Conservation (phyloP, 2,329 filamentous ascomycete genomes). For the Apiospora kogelbergensis region DNA sequence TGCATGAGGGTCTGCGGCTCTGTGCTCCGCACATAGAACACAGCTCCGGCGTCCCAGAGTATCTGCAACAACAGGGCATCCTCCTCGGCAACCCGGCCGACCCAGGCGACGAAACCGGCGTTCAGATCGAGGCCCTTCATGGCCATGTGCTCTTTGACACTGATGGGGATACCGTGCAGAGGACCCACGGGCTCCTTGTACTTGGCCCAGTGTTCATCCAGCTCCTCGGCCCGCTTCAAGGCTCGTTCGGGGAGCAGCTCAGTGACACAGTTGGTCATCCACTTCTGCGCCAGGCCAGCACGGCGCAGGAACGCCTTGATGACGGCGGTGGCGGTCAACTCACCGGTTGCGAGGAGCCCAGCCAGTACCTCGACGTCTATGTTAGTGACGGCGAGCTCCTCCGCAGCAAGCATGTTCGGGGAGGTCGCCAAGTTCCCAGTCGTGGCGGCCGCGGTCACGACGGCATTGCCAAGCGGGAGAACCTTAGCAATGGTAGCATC, state of each 20-base stretch:
- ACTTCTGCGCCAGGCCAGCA: constrained; percentile 52
- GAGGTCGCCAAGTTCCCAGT: too few species aligned
- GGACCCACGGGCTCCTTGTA: constrained; percentile 24
- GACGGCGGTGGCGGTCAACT: constrained; percentile 43
- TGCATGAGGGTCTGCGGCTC: constrained; percentile 56
- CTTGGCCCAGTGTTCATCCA: constrained; percentile 22
- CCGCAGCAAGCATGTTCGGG: constrained; percentile 43
- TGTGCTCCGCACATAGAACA: constrained; percentile 53
- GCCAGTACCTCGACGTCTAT: constrained; percentile 43
- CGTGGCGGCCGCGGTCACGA: constrained; percentile 31
- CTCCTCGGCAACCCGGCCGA: constrained; percentile 41
- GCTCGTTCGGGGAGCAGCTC: constrained; percentile 25
- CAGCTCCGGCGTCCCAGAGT: constrained; percentile 45
- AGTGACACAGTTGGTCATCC: constrained; percentile 33
- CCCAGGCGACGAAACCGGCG: constrained; percentile 49
- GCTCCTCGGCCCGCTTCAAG: constrained; percentile 22
- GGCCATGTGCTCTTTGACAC: constrained; percentile 52
- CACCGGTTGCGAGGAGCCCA: constrained; percentile 40
- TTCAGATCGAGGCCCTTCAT: constrained; percentile 49
- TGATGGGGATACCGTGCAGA: constrained; percentile 37
- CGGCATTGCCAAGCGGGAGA: constrained; percentile 24
- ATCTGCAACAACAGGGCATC: constrained; percentile 49
- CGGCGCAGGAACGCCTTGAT: constrained; percentile 54
- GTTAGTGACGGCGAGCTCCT: constrained; percentile 52
- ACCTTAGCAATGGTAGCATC: constrained; percentile 43